Conservation (phyloP, 306 rosid species). For the Cucurbita maxima region DNA sequence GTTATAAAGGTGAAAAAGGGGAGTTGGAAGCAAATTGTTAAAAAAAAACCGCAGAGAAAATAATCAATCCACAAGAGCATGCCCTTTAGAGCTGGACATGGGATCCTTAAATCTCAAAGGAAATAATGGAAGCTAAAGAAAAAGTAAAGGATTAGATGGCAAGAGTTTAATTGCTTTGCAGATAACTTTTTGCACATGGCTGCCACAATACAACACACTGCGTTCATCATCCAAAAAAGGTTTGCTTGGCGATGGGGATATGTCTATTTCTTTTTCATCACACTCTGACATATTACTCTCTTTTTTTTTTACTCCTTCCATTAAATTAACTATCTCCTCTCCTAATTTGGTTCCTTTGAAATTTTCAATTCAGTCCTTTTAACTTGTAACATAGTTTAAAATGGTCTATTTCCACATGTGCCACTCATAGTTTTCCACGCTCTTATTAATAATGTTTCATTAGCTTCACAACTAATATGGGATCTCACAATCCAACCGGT, state of each 20-base stretch:
- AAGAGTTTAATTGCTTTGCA: slow-evolving; percentile 32
- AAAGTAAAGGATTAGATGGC: slow-evolving; percentile 28
- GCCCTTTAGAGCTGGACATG: slow-evolving; percentile 53
- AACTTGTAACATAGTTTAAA: background rate
- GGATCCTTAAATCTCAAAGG: slow-evolving; percentile 20
- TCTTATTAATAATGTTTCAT: too few species aligned
- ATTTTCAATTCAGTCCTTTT: background rate
- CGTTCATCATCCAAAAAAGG: slow-evolving; percentile 21
- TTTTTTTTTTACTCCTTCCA: background rate
- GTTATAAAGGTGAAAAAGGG: slow-evolving; percentile 3
- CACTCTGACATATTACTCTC: background rate
- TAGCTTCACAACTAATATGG: too few species aligned
- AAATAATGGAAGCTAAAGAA: slow-evolving; percentile 34
- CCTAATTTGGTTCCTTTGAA: background rate
- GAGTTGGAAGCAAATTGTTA: background rate
- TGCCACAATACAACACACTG: slow-evolving; percentile 6
- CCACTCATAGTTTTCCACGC: too few species aligned
- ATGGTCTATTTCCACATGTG: too few species aligned
- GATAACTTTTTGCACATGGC: slow-evolving; percentile 68
- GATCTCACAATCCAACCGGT: too few species aligned
- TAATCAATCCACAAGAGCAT: slow-evolving; percentile 4
- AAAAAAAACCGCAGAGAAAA: slow-evolving; percentile 20
- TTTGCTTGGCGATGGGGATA: slow-evolving; percentile 55
- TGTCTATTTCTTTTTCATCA: slow-evolving; percentile 55
- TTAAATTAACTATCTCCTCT: background rate